A percentile compares a stretch with the other conserved stretches of the same genome.
These are phyloP conservation scores for Sergeia podlipaevii DNA, from an alignment of 208 protist genomes.

Conservation along the genomic window DNA sequence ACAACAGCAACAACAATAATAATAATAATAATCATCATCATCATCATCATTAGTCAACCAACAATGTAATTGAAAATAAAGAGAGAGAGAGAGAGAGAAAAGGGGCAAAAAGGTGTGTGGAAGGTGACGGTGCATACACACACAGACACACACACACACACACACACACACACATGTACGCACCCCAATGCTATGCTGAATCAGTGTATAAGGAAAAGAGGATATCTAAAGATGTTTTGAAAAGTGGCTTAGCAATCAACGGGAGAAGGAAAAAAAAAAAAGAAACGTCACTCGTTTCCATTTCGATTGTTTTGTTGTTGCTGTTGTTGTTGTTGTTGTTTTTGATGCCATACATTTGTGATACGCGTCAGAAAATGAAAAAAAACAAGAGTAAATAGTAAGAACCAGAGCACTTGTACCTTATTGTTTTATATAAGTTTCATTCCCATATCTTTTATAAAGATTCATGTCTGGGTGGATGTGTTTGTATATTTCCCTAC, in stretches of 20 bases:
- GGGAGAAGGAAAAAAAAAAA: constrained; percentile 11
- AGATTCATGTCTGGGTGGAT: not conserved
- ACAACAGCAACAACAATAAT: too few relatives aligned
- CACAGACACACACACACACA: not conserved
- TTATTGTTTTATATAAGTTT: too few relatives aligned
- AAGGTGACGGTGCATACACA: too few relatives aligned
- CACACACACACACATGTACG: not conserved
- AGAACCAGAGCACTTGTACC: not conserved
- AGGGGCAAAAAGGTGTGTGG: too few relatives aligned
- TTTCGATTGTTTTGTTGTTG: not conserved
- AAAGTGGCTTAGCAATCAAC: not conserved
- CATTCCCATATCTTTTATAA: not conserved
- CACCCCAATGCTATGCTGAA: not conserved
- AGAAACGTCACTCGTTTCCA: not conserved
- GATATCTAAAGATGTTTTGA: constrained; percentile 2
- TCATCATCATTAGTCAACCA: too few relatives aligned
- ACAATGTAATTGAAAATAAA: too few relatives aligned
- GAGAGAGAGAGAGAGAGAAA: too few relatives aligned
- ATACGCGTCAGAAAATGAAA: constrained; percentile 1
- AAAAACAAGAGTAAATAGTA: constrained; percentile 16
- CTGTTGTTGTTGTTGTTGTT: constrained; percentile 1
- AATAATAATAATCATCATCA: too few relatives aligned
- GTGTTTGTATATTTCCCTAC: not conserved
- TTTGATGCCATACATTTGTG: not conserved
- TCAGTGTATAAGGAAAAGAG: not conserved